phyloP scores from a whole-genome alignment of 2,329 filamentous ascomycete genomes.

The Aspergillus carbonarius region DNA sequence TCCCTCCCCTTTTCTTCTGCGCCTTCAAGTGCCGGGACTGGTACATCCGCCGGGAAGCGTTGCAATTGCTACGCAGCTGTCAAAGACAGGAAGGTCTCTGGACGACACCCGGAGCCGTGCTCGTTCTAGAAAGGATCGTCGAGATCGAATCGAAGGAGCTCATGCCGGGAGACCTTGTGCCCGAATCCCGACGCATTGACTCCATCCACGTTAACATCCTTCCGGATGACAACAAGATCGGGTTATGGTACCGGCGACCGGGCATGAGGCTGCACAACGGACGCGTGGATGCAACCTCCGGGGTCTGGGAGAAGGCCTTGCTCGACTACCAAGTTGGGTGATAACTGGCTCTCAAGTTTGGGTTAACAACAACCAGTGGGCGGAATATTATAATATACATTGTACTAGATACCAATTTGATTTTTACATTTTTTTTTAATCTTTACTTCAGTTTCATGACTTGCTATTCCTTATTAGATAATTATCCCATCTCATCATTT shows the following conservation, averaged over 20 bases:
- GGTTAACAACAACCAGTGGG: no score
- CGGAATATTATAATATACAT: not conserved
- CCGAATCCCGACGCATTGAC: not conserved
- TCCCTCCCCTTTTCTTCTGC: conserved; percentile 34
- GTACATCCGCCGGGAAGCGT: conserved; percentile 10
- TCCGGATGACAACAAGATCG: not conserved
- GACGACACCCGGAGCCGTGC: not conserved
- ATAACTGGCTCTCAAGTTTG: no score
- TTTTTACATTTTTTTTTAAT: not conserved
- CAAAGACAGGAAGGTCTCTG: not conserved
- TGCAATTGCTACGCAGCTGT: not conserved
- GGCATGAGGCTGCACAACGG: not conserved
- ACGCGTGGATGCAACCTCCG: not conserved
- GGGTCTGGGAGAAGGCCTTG: not conserved
- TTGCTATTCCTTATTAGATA: no score
- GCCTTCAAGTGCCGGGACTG: conserved; percentile 34
- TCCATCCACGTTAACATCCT: not conserved
- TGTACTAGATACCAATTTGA: not conserved
- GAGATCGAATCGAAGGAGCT: not conserved
- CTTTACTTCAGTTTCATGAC: not conserved
- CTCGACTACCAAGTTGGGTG: not conserved
- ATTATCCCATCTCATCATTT: no score
- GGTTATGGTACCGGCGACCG: not conserved
- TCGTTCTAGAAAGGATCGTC: not conserved
- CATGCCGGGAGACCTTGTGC: not conserved